Evolutionary conservation across 2,329 filamentous ascomycete species (phyloP).

Genomic region (Lachnellula cervina): DNA sequence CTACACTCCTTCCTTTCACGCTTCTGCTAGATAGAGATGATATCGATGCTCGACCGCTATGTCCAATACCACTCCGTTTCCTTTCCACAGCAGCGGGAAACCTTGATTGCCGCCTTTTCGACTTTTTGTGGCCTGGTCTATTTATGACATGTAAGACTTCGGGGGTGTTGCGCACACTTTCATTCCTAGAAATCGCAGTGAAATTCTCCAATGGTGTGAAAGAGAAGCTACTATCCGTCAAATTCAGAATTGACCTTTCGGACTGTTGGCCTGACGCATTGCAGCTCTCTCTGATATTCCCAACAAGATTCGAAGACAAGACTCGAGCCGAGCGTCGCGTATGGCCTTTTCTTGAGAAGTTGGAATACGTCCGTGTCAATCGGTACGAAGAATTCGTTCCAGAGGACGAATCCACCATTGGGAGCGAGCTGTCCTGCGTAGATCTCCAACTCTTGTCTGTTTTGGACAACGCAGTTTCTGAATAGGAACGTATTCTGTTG

Average conservation of each 20-base stretch:
- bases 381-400: constrained; percentile 17
- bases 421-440: constrained; percentile 22
- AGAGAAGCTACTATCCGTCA: constrained; percentile 25
- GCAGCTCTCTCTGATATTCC: constrained; percentile 9
- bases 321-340: constrained; percentile 17
- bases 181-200: constrained; percentile 13
- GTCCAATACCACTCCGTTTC: constrained; percentile 19
- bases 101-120: constrained; percentile 16
- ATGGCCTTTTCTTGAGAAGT: constrained; percentile 27
- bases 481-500: constrained; percentile 19
- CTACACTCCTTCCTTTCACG: constrained; percentile 19
- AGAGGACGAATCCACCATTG: constrained; percentile 13
- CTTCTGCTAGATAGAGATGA: constrained; percentile 11
- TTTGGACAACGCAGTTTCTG: constrained; percentile 23
- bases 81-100: constrained; percentile 12
- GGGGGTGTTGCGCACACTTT: constrained; percentile 5
- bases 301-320: constrained; percentile 5
- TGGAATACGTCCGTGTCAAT: constrained; percentile 25
- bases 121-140: constrained; percentile 5
- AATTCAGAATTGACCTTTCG: constrained; percentile 14
- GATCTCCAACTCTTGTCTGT: constrained; percentile 23
- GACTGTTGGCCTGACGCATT: neutral
- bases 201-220: constrained; percentile 22
- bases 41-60: constrained; percentile 19
- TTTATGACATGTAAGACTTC: constrained; percentile 2